Evolutionary conservation across 768 basidiomycete genomes (phyloP).

Genomic region (Termitomyces sp.): DNA sequence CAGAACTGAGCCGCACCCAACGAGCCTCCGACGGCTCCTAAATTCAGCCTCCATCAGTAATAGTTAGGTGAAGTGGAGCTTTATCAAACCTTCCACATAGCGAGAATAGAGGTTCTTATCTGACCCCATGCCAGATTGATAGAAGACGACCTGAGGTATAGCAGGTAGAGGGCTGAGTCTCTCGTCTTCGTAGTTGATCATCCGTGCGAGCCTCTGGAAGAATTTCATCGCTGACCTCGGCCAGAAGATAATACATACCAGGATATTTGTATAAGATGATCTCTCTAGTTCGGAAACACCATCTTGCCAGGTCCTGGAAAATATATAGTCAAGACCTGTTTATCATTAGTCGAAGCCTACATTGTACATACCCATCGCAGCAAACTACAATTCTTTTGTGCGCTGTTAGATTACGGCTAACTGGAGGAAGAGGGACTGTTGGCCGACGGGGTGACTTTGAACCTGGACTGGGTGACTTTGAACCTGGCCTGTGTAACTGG

Average conservation of each 20-base stretch:
- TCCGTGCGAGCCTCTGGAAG: conserved; percentile 46
- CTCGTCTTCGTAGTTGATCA: conserved; percentile 43
- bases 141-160: conserved; percentile 60
- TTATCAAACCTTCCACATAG: conserved; percentile 21
- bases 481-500: conserved; percentile 1
- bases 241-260: conserved; percentile 28
- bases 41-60: not conserved
- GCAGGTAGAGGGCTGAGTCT: conserved; percentile 24
- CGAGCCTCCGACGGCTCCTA: conserved; percentile 60
- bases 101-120: conserved; percentile 52
- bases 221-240: not conserved
- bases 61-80: not conserved
- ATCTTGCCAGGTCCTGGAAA: conserved; percentile 66
- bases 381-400: conserved; percentile 66
- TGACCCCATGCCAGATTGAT: conserved; percentile 57
- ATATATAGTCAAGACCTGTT: not conserved
- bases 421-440: conserved; percentile 24
- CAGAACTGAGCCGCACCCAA: conserved; percentile 36
- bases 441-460: conserved; percentile 23
- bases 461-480: conserved; percentile 15
- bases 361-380: conserved; percentile 59
- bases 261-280: conserved; percentile 49
- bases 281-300: conserved; percentile 39
- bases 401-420: conserved; percentile 13
- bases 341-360: not conserved